Percentiles rank a stretch among this genome's conserved stretches.
Evolutionary conservation across 2,329 filamentous ascomycete genomes (phyloP).

Genomic region (Tympanopsis confertula): DNA sequence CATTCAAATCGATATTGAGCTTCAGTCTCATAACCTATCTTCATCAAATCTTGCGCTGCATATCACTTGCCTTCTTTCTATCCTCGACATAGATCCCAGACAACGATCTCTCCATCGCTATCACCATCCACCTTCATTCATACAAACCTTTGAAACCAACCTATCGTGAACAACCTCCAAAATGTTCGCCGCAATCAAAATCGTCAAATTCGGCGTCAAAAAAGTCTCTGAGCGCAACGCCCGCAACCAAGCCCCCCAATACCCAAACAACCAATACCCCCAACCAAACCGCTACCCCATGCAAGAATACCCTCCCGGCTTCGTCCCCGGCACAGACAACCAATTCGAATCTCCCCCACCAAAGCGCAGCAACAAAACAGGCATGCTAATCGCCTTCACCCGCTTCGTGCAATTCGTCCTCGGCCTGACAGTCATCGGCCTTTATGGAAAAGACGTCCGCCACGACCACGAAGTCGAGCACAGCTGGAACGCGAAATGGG

Average conservation of each 20-base stretch:
- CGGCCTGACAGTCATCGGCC: not conserved
- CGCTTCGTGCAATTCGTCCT: conserved; percentile 1
- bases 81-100: no score
- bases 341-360: not conserved
- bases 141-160: not conserved
- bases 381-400: not conserved
- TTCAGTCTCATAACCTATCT: no score
- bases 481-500: not conserved
- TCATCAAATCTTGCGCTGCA: no score
- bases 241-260: not conserved
- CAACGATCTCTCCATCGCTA: no score
- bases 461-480: not conserved
- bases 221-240: not conserved
- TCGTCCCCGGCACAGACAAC: not conserved
- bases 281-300: not conserved
- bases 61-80: no score
- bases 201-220: not conserved
- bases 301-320: not conserved
- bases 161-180: not conserved
- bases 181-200: not conserved
- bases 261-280: not conserved
- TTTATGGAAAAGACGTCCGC: not conserved
- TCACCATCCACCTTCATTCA: not conserved
- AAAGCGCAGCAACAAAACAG: no score
- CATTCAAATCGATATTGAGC: no score